Evolutionary conservation across 331 rosid species (phyloP).

Genomic region (Cydonia oblonga): DNA sequence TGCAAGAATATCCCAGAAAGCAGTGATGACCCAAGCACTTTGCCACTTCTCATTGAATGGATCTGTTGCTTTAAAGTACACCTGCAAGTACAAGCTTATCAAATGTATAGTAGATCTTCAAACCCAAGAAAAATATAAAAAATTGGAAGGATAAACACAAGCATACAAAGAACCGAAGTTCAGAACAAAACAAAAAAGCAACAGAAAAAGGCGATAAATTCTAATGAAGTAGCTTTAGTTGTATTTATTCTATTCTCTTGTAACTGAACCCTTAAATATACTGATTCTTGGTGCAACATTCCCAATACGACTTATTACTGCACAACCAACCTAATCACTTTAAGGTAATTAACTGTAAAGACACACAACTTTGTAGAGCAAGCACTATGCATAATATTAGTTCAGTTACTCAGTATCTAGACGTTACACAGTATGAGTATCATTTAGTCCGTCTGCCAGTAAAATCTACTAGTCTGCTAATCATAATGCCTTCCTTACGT

Average conservation of each 20-base stretch:
- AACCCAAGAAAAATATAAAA: neutral
- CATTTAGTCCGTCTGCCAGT: neutral
- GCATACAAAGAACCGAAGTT: neutral
- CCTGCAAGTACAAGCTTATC: constrained; percentile 28
- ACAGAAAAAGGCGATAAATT: neutral
- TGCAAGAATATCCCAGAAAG: constrained; percentile 88
- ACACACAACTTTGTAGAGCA: neutral
- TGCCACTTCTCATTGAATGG: constrained; percentile 95
- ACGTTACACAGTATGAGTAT: neutral
- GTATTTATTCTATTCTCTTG: neutral
- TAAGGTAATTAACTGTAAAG: neutral
- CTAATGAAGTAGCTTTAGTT: neutral
- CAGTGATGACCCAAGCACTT: constrained; percentile 92
- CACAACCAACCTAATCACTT: neutral
- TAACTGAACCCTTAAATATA: neutral
- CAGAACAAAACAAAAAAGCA: neutral
- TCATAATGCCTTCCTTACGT: neutral
- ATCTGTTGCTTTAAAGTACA: constrained; percentile 92
- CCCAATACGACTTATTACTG: neutral
- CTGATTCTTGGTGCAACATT: too few relatives aligned
- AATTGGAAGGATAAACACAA: neutral
- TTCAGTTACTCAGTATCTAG: neutral
- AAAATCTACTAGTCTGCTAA: neutral
- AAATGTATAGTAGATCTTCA: neutral
- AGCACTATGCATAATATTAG: neutral